Evolutionary conservation across 2,329 filamentous ascomycete genomes (phyloP).

Genomic region (Colletotrichum siamense): DNA sequence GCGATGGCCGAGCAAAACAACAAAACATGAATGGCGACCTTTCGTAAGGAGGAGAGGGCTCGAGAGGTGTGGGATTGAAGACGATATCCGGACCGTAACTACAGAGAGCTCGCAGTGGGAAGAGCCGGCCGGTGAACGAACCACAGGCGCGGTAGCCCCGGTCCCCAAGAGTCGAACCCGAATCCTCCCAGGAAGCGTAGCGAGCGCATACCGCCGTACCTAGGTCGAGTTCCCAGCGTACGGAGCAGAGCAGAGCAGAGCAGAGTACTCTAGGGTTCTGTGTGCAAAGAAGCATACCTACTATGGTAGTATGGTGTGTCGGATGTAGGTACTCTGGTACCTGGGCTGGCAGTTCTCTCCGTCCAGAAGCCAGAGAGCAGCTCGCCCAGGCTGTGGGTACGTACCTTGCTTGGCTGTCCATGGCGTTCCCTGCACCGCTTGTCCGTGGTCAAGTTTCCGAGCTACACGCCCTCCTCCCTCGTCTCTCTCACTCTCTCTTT

Average conservation of each 20-base stretch:
- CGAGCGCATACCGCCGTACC: background rate
- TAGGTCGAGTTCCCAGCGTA: background rate
- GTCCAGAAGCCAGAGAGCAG: background rate
- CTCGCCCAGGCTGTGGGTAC: background rate
- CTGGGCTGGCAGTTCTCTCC: background rate
- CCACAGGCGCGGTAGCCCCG: constrained; percentile 5
- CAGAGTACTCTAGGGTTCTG: background rate
- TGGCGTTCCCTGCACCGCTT: background rate
- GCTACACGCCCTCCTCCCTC: background rate
- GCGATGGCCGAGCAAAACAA: background rate
- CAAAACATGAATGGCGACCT: background rate
- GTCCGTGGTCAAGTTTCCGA: background rate
- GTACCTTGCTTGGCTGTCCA: background rate
- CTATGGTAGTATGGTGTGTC: background rate
- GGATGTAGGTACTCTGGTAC: background rate
- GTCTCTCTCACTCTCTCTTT: background rate
- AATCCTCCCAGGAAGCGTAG: background rate
- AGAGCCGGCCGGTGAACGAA: background rate
- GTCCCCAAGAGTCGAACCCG: background rate
- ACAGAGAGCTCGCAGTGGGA: background rate
- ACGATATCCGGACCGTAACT: background rate
- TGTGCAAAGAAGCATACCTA: background rate
- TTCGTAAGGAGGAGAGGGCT: background rate
- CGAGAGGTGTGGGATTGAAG: background rate
- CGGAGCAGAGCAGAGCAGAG: background rate